Evolutionary conservation across 2,329 filamentous ascomycete genomes (phyloP), one percentile per base, ranked within the genome.

Genomic region (Neopestalotiopsis sp.): DNA sequence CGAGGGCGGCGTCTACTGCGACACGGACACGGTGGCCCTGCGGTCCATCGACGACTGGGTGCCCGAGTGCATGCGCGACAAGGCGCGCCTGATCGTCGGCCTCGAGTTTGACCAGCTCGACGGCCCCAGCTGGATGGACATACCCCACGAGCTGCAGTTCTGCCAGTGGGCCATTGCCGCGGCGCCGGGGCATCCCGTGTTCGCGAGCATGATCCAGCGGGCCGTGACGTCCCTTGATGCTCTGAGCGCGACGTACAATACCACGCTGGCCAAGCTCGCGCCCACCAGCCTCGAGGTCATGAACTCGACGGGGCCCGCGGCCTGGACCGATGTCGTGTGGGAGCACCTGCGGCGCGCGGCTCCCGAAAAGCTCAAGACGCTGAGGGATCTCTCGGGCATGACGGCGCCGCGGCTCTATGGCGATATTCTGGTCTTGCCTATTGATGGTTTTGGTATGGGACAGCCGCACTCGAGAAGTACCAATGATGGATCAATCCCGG

Each of bases 1-100:
- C 5, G 89, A 91, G 74, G 89, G 89, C 28, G 89, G 87, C 32
- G 77, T 88, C 1, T 84, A 83, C 68, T 80, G 81, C 66, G 81
- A 84, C 61, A 83, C 82, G 63, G 82, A 84, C 68, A 82, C 83
- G 62, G 80, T 82, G 74, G 81, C 80, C 42, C 74, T 83, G 34
- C 79, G 78, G 74, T 79, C 81, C 10, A 74, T 82, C 42, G 72
- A 75, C 40, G 79, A 83, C 64, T 91, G 90, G 76, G 87, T 92
- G 17, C 89, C 89, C 74, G 78, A 40, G 62, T 20, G 68, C 4
- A 14, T 74, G 30, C 73, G 73, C 4, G 68, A 71, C 67, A 42
- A 68, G n/a, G 73, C 73, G 7, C 69, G 72, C 4, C 69, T 77
- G 10, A 66, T 81, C 20, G 71, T 80, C 3, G 78, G 77, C 7